phyloP scores from a whole-genome alignment of 441 rosid genomes.

The Viola pubescens region DNA sequence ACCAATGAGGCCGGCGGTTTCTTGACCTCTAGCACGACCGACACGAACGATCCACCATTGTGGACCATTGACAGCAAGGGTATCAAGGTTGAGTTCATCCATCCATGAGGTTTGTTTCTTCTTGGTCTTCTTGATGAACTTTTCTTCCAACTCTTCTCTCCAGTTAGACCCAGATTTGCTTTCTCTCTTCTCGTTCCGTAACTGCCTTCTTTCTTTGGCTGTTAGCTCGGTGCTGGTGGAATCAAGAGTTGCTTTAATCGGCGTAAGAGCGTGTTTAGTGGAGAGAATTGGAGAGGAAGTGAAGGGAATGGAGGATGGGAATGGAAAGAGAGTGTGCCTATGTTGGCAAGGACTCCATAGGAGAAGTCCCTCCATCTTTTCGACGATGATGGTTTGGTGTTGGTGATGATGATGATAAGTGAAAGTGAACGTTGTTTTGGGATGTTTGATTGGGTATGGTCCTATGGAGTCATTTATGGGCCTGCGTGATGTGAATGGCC shows the following conservation, averaged over 20 bases:
- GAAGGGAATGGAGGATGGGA: slow-evolving; percentile 8
- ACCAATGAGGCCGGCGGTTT: slow-evolving; percentile 54
- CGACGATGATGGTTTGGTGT: neutral
- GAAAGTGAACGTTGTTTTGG: neutral
- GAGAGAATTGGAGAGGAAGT: slow-evolving; percentile 7
- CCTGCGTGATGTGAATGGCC: too few species aligned
- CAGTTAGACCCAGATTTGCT: slow-evolving; percentile 50
- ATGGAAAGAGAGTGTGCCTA: slow-evolving; percentile 14
- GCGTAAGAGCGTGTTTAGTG: slow-evolving; percentile 14
- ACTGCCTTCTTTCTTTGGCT: slow-evolving; percentile 75
- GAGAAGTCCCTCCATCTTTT: slow-evolving; percentile 51
- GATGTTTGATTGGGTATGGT: neutral
- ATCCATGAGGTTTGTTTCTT: slow-evolving; percentile 45
- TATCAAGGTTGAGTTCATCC: slow-evolving; percentile 64
- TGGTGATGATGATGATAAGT: neutral
- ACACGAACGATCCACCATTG: slow-evolving; percentile 75
- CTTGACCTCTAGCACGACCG: slow-evolving; percentile 44
- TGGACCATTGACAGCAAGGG: slow-evolving; percentile 54
- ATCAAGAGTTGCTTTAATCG: slow-evolving; percentile 38
- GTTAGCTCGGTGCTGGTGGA: slow-evolving; percentile 33
- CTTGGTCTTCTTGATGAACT: slow-evolving; percentile 63
- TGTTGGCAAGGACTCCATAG: slow-evolving; percentile 45
- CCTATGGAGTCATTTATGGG: too few species aligned
- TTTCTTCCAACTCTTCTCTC: slow-evolving; percentile 77
- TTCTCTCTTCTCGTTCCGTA: slow-evolving; percentile 65